Evolutionary conservation across 805 yeast species (phyloP).

Genomic region (Barnettozyma sp.): DNA sequence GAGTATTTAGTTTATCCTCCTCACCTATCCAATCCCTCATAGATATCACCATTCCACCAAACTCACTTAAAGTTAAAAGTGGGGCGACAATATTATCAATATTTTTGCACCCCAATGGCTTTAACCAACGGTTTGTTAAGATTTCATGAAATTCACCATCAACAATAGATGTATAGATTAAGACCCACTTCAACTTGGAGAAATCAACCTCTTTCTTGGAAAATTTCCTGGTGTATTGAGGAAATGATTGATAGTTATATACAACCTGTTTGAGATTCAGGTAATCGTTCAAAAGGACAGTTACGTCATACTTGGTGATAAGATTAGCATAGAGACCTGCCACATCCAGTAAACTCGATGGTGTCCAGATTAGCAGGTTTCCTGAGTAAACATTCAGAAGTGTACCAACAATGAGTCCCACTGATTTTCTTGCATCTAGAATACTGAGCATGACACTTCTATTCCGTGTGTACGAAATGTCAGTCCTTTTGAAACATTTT

Average conservation of each 20-base stretch:
- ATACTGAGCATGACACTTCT: constrained; percentile 55
- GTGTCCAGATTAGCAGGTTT: constrained; percentile 71
- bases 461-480: constrained; percentile 38
- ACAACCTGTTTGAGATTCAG: constrained; percentile 84
- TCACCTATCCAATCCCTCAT: constrained; percentile 86
- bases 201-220: constrained; percentile 69
- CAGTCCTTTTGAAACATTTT: constrained; percentile 44
- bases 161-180: constrained; percentile 80
- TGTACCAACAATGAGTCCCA: constrained; percentile 80
- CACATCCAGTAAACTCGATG: constrained; percentile 61
- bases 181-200: constrained; percentile 78
- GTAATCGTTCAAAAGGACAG: constrained; percentile 77
- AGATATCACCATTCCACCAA: constrained; percentile 93
- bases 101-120: constrained; percentile 78
- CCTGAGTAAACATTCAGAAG: constrained; percentile 82
- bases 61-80: constrained; percentile 79
- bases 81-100: constrained; percentile 82
- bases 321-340: constrained; percentile 86
- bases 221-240: constrained; percentile 74
- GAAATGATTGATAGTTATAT: constrained; percentile 86
- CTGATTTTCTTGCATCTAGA: constrained; percentile 67
- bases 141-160: constrained; percentile 92
- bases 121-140: constrained; percentile 80
- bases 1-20: constrained; percentile 53
- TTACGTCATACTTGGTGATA: constrained; percentile 61